Evolutionary conservation across 2,329 filamentous ascomycete species (phyloP).

Genomic region (Scorias spongiosa): DNA sequence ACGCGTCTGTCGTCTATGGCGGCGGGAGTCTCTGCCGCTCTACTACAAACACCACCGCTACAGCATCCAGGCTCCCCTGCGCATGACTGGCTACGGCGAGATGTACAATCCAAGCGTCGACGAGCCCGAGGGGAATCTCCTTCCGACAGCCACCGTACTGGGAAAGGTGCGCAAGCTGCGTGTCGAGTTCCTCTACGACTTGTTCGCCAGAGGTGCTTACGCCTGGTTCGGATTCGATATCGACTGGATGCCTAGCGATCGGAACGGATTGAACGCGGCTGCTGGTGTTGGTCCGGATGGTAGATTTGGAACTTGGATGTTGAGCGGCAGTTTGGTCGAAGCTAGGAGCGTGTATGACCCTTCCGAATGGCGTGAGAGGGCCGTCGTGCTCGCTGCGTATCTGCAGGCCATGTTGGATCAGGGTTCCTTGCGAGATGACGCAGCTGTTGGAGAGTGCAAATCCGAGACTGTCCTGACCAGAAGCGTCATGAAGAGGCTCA

Average conservation of each 20-base stretch:
- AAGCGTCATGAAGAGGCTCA: background rate
- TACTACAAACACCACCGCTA: constrained; percentile 17
- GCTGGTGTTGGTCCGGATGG: no score
- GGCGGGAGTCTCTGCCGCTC: constrained; percentile 14
- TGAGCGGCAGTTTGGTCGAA: background rate
- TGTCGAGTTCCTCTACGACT: background rate
- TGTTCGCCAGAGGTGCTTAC: background rate
- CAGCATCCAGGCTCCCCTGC: constrained; percentile 6
- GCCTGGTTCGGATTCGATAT: background rate
- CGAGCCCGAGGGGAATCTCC: background rate
- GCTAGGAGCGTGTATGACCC: background rate
- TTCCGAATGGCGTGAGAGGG: background rate
- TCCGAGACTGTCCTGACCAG: background rate
- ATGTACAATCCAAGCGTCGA: background rate
- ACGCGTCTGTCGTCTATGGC: constrained; percentile 13
- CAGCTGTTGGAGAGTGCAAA: no score
- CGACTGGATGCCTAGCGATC: background rate
- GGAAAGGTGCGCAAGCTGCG: background rate
- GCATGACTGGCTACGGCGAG: background rate
- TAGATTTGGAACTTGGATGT: background rate
- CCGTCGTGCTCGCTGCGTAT: background rate
- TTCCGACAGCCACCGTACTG: background rate
- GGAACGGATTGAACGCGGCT: no score
- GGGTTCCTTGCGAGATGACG: background rate
- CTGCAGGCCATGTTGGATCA: background rate